A percentile compares a stretch with the other conserved stretches of the same genome.
Evolutionary conservation across 371 early-diverging fungal species (phyloP).

Genomic region (Syncephalastrum sp.): DNA sequence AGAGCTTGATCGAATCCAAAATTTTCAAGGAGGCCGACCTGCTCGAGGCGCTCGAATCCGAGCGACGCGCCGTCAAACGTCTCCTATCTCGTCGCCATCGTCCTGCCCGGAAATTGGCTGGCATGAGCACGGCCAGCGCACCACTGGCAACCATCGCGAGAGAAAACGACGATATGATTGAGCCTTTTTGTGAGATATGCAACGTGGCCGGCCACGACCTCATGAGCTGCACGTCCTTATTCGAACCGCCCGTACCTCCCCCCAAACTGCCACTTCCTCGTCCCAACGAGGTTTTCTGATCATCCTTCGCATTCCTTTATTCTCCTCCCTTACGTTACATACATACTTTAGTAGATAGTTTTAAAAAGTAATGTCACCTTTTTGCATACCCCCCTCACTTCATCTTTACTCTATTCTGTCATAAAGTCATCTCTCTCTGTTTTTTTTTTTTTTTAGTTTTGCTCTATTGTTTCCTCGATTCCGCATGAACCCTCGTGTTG

Average conservation of each 20-base stretch:
- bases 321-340: too few species aligned
- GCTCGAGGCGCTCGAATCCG: conserved; percentile 46
- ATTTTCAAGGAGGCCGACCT: conserved; percentile 65
- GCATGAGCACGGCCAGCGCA: conserved; percentile 3
- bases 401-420: too few species aligned
- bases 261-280: background rate
- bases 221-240: conserved; percentile 44
- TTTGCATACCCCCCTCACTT: too few species aligned
- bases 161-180: conserved; percentile 8
- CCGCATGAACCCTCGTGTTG: too few species aligned
- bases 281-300: background rate
- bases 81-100: conserved; percentile 45
- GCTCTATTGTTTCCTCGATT: too few species aligned
- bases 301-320: conserved; percentile 1
- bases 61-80: conserved; percentile 35
- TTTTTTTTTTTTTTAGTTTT: too few species aligned
- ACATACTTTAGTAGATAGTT: too few species aligned
- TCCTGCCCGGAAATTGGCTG: conserved; percentile 26
- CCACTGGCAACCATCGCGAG: background rate
- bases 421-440: too few species aligned
- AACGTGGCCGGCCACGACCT: conserved; percentile 59
- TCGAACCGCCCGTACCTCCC: conserved; percentile 6
- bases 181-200: conserved; percentile 58
- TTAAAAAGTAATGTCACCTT: too few species aligned
- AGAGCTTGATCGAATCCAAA: conserved; percentile 65